A percentile compares a stretch with the other conserved stretches of the same genome.
These are phyloP conservation scores for Paraleonurus japonicus DNA, from an alignment of 257 asterid species.

Conservation along the genomic window DNA sequence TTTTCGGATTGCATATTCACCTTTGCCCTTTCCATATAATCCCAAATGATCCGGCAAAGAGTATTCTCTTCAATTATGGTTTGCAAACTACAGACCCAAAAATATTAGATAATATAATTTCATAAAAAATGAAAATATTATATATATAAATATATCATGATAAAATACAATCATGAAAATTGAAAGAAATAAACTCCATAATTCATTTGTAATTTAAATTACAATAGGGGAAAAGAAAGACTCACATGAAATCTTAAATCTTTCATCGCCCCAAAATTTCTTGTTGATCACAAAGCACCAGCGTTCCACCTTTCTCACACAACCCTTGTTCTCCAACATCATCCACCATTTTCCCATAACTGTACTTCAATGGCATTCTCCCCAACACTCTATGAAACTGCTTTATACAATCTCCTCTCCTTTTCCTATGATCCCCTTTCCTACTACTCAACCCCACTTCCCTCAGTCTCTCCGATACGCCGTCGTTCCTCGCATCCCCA, in stretches of 20 bases:
- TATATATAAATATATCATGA: not conserved
- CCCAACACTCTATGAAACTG: conserved; percentile 71
- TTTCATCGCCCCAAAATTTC: conserved; percentile 28
- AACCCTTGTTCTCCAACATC: conserved; percentile 81
- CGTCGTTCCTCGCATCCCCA: conserved; percentile 91
- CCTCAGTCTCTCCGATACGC: conserved; percentile 38
- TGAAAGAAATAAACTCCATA: not conserved
- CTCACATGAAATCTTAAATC: conserved; percentile 2
- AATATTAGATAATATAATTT: not conserved
- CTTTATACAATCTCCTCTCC: conserved; percentile 77
- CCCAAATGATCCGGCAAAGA: not conserved
- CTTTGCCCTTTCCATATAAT: too few species aligned
- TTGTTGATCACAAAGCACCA: conserved; percentile 70
- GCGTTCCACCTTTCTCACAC: conserved; percentile 66
- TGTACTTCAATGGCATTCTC: conserved; percentile 74
- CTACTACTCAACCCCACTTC: conserved; percentile 88
- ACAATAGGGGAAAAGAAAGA: not conserved
- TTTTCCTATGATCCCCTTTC: conserved; percentile 69
- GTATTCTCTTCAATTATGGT: not conserved
- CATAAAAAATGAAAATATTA: not conserved
- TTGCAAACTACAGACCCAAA: not conserved
- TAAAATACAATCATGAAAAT: not conserved
- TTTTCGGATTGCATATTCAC: too few species aligned
- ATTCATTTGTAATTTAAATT: conserved; percentile 2
- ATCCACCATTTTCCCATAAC: conserved; percentile 70